Conservation (phyloP, 208 protist genomes). For the Acanthamoeba rhysodes region DNA sequence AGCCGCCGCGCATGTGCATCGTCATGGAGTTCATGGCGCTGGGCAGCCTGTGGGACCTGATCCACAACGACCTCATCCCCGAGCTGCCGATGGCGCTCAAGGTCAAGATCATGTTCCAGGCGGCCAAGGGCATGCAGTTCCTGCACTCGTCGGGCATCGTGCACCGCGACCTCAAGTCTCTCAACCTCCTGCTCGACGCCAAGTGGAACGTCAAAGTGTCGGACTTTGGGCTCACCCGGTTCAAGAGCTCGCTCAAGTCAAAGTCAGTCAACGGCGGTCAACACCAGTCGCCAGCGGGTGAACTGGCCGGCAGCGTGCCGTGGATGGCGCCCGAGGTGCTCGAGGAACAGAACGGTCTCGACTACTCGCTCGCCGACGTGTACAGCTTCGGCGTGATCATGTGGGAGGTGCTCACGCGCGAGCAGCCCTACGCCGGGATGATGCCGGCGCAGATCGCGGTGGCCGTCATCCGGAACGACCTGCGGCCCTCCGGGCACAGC, state of each 20-base stretch:
- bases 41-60: background rate
- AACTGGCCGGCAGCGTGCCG: constrained; percentile 16
- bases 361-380: constrained; percentile 39
- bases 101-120: constrained; percentile 36
- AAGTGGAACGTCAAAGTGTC: constrained; percentile 39
- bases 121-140: constrained; percentile 75
- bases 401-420: constrained; percentile 49
- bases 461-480: background rate
- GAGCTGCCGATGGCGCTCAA: constrained; percentile 17
- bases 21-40: constrained; percentile 57
- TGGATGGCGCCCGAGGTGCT: constrained; percentile 61
- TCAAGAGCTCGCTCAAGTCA: constrained; percentile 32
- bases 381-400: constrained; percentile 54
- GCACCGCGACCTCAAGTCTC: constrained; percentile 77
- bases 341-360: background rate
- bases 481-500: background rate
- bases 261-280: background rate
- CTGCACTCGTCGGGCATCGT: constrained; percentile 76
- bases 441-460: background rate
- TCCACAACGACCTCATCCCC: constrained; percentile 55
- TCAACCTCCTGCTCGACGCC: constrained; percentile 74
- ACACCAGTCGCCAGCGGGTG: background rate
- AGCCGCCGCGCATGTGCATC: constrained; percentile 42
- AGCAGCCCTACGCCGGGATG: constrained; percentile 18
- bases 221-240: constrained; percentile 56